Evolutionary conservation across 768 basidiomycete genomes (phyloP).

Genomic region (Ramaria sp.): DNA sequence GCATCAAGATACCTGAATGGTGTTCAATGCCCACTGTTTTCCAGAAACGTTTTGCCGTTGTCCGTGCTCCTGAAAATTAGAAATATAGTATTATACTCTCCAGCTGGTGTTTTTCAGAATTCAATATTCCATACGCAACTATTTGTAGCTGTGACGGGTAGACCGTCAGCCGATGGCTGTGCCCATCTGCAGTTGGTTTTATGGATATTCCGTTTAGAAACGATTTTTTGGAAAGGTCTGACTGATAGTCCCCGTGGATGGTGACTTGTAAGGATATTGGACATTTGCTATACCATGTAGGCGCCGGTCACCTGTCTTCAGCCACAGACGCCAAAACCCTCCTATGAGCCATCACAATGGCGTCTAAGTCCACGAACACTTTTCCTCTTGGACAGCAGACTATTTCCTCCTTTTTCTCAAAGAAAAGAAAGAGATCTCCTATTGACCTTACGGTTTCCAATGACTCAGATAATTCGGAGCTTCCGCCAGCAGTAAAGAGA

Average conservation of each 20-base stretch:
- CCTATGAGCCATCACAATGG: not conserved
- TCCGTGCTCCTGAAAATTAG: slow-evolving; percentile 59
- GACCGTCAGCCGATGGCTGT: slow-evolving; percentile 24
- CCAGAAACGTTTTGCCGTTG: slow-evolving; percentile 88
- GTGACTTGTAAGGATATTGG: not conserved
- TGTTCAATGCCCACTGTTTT: slow-evolving; percentile 73
- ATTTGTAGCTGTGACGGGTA: slow-evolving; percentile 48
- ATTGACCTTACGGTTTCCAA: slow-evolving; percentile 44
- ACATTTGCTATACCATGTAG: not conserved
- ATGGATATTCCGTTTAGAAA: not conserved
- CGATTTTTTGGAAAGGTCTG: not conserved
- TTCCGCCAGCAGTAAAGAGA: slow-evolving; percentile 20
- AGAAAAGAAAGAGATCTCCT: slow-evolving; percentile 24
- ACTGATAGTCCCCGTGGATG: not conserved
- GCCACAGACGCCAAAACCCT: not conserved
- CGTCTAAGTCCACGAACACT: not conserved
- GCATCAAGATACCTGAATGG: slow-evolving; percentile 21
- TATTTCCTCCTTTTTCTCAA: slow-evolving; percentile 33
- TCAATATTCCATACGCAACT: slow-evolving; percentile 22
- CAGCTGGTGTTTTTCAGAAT: not conserved
- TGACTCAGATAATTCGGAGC: slow-evolving; percentile 6
- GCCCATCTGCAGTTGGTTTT: not conserved
- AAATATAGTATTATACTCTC: not conserved
- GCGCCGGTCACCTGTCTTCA: not conserved
- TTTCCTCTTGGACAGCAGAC: slow-evolving; percentile 19